Evolutionary conservation across 2,329 filamentous ascomycete genomes (phyloP), one percentile per base, ranked within the genome.

Genomic region (Ascocoryne sarcoides): DNA sequence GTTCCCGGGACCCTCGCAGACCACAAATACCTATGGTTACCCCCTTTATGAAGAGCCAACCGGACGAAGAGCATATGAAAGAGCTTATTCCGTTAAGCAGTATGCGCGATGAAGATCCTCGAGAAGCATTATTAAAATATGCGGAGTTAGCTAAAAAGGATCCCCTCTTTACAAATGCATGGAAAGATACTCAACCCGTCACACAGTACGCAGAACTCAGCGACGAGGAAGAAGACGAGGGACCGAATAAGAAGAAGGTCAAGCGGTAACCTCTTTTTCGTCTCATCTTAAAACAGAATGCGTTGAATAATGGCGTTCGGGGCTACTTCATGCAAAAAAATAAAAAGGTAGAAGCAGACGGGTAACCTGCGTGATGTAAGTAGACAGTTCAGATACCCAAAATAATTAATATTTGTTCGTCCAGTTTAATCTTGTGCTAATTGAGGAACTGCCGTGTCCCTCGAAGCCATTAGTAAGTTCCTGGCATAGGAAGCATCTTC

Each of bases 51-150:
- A 92, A 93, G 62, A 84, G 73, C 45, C 84, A 92, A 55, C 89
- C 90, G 0, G 89, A 96, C 60, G 84, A 90, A 61, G 82, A 83
- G 55, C 86, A 93, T 60, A 86, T 98, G 46, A 82, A 81, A 53
- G 78, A 90, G 58, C 85, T 84, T 50, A 94, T 96, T 39, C 87
- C 89, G 19, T 72, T 96, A 10, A 90, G 87, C 47, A 81, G 78
- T 47, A 94, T 98, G 86, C 73, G 94, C 35, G 89, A 98, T 62
- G 92, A 98, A 61, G 92, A 98, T 66, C 92, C 92, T 0, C 72
- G 92, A 48, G 92, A 95, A 63, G 92, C 92, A 33, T 66, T 98
- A 57, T 66, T 98, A 45, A 95, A 93, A 66, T 98, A 96, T 68
- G 90, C 88, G 28, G 86, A 94, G 40, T 82, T 93, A 59, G 88